Base-by-base conservation (phyloP, 208 protist species). In the Acanthamoeba culbertsoni region DNA sequence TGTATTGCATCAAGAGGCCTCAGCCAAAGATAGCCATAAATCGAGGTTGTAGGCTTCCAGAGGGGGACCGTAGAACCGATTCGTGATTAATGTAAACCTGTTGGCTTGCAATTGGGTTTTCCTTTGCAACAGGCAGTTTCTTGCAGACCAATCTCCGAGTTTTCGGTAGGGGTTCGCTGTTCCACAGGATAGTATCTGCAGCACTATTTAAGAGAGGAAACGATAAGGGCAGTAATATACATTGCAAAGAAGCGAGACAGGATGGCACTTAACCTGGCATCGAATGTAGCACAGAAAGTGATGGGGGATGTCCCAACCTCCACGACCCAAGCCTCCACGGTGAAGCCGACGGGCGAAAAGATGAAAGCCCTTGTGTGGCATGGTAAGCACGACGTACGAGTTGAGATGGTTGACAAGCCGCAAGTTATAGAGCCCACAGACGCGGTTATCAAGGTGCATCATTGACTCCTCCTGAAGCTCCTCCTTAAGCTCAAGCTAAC, bases 321-420 rank as follows among this genome's bases (percentile, higher is more conserved):
- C 0, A 77, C 65, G 1, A 77, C 65, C 35, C 35, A 77, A 37
- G 65, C 31, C 65, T 46, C 0, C 18, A 77, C 33, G 43, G 23
- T 45, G n/a, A 14, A 77, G 20, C 88, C 88, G 33, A 77, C 90
- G 28, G 53, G 28, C n/a, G 75, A 59, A 37, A 86, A 86, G 46
- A 95, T 95, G 94, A 43, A 65, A 37, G 91, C 93, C 45, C 20
- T 94, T 3, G 71, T 86, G 71, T 95, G 71, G 65, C 62, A 53
- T 40, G 94, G 93, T 26, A 79, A 92, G 23, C 31, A 68, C 28
- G 86, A 93, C 33, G 93, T 95, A 20, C 73, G 57, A 1, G 46
- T 93, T 1, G 73, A 86, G 20, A 1, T n/a, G 0, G 86, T 93
- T 0, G 51, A 35, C 16, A 90, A 94, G n/a, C 95, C 95, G 31